Evolutionary conservation across 148 eudicot genomes (phyloP).

Genomic region (Chenopodium formosanum): DNA sequence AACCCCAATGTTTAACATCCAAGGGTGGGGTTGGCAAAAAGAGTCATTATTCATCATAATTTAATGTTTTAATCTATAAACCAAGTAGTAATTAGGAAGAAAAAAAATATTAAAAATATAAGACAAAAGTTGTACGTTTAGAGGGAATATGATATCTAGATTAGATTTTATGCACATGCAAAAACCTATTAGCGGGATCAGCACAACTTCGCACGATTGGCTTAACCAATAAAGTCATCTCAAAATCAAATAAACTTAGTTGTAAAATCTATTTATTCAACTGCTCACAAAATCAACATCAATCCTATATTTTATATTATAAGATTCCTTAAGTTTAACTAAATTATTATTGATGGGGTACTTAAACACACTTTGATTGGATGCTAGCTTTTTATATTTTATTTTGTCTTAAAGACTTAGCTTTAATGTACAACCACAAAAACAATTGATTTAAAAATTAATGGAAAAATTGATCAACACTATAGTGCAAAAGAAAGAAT

Average conservation of each 20-base stretch:
- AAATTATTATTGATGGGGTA: neutral
- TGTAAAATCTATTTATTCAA: neutral
- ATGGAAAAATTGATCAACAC: neutral
- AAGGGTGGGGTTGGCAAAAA: no score
- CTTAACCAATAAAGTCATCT: conserved; percentile 15
- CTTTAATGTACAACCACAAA: conserved; percentile 13
- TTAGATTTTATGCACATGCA: conserved; percentile 31
- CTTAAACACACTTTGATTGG: conserved; percentile 6
- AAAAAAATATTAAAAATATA: neutral
- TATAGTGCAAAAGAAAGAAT: neutral
- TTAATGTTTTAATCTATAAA: neutral
- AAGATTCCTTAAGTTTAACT: conserved; percentile 21
- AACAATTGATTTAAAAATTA: neutral
- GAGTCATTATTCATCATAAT: no score
- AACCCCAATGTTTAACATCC: no score
- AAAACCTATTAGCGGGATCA: neutral
- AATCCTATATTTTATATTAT: conserved; percentile 10
- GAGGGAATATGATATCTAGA: conserved; percentile 27
- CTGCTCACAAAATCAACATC: conserved; percentile 28
- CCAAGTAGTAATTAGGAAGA: neutral
- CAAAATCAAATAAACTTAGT: neutral
- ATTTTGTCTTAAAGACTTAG: neutral
- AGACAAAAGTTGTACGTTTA: neutral
- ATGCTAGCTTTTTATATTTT: neutral
- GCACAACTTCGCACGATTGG: conserved; percentile 25